phyloP scores from a whole-genome alignment of 2,329 filamentous ascomycete species.

The Cladosporium sp. region DNA sequence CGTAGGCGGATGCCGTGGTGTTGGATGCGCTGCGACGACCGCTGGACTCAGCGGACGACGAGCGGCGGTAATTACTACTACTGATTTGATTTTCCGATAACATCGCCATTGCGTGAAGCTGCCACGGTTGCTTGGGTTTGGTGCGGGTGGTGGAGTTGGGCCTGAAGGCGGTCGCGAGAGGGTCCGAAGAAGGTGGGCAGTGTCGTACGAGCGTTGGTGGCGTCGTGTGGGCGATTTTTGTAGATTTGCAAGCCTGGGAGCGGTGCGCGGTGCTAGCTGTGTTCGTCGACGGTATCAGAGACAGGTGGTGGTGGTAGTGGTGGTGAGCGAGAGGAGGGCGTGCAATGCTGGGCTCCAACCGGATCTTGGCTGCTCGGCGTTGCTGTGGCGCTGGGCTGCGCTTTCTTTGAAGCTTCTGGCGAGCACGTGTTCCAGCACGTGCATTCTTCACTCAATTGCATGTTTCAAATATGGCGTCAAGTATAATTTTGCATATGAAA shows the following conservation, averaged over 20 bases:
- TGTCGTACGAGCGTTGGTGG: constrained; percentile 3
- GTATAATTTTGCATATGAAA: neutral
- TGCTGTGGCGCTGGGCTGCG: neutral
- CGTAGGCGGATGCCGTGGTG: constrained; percentile 89
- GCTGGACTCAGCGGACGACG: constrained; percentile 55
- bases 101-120: constrained; percentile 64
- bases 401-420: neutral
- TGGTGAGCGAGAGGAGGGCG: neutral
- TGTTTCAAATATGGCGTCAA: neutral
- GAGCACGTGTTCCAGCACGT: constrained; percentile 2
- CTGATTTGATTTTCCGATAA: constrained; percentile 70
- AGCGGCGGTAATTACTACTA: constrained; percentile 64
- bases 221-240: neutral
- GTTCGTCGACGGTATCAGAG: neutral
- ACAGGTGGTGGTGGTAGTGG: constrained; percentile 1
- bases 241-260: neutral
- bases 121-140: constrained; percentile 47
- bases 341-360: constrained; percentile 1
- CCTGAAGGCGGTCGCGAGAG: constrained; percentile 9
- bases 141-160: constrained; percentile 8
- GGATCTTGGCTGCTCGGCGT: neutral
- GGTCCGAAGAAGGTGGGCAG: neutral
- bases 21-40: constrained; percentile 59
- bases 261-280: neutral
- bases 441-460: constrained; percentile 2